phyloP scores from a whole-genome alignment of 306 rosid species.

The Begonia fuchsioides region DNA sequence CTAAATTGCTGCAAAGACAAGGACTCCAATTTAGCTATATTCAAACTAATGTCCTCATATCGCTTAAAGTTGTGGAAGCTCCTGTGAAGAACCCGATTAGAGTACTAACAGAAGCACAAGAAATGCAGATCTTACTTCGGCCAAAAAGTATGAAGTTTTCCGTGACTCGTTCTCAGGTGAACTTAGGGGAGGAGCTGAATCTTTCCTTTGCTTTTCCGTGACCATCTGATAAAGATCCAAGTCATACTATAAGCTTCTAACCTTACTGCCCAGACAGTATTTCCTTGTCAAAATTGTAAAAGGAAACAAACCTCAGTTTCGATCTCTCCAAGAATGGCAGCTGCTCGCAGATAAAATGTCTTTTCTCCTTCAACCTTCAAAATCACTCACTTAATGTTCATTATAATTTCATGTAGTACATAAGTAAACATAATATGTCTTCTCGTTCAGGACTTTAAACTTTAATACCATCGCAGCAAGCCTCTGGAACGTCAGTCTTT shows the following conservation, averaged over 20 bases:
- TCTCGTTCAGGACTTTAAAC: too few species aligned
- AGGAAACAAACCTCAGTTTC: conserved; percentile 80
- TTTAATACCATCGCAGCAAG: too few species aligned
- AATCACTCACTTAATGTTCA: conserved; percentile 11
- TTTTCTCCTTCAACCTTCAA: conserved; percentile 87
- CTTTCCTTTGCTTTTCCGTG: conserved; percentile 90
- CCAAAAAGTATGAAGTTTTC: conserved; percentile 81
- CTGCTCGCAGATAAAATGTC: conserved; percentile 72
- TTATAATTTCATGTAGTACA: conserved; percentile 5
- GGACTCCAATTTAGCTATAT: too few species aligned
- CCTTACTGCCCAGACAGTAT: conserved; percentile 4
- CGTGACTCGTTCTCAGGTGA: conserved; percentile 39
- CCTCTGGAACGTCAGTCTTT: too few species aligned
- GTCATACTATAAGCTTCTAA: conserved; percentile 11
- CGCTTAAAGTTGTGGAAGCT: too few species aligned
- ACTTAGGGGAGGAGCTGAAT: conserved; percentile 82
- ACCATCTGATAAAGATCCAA: conserved; percentile 54
- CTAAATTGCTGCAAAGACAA: too few species aligned
- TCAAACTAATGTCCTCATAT: too few species aligned
- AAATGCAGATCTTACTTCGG: conserved; percentile 53
- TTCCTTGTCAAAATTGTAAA: conserved; percentile 9
- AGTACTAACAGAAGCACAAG: conserved; percentile 2
- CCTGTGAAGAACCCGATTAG: too few species aligned
- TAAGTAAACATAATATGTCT: background rate
- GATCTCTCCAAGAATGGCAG: conserved; percentile 81